Percentiles rank a stretch among this genome's conserved stretches.
phyloP scores from a whole-genome alignment of 768 basidiomycete genomes.

The Boletus sp. region DNA sequence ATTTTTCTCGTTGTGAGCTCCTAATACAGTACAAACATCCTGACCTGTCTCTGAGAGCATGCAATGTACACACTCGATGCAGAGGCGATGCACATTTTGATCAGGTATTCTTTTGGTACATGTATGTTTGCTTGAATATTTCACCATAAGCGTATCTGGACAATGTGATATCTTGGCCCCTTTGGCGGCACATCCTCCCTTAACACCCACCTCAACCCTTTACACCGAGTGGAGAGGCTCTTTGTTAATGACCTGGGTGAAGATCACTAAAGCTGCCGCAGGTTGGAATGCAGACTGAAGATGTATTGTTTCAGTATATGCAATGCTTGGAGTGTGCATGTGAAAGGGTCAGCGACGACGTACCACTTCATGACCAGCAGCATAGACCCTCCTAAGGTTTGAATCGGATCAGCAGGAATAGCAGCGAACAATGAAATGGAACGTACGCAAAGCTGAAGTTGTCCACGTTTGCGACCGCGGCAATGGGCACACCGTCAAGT shows the following conservation, averaged over 20 bases:
- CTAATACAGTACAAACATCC: background rate
- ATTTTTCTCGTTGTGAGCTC: conserved; percentile 79
- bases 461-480: conserved; percentile 60
- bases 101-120: conserved; percentile 54
- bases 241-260: conserved; percentile 49
- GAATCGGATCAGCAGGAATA: background rate
- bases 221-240: conserved; percentile 54
- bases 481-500: conserved; percentile 48
- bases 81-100: conserved; percentile 59
- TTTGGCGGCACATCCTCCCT: background rate
- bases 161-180: conserved; percentile 15
- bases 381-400: conserved; percentile 46
- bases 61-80: conserved; percentile 62
- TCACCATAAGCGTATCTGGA: conserved; percentile 36
- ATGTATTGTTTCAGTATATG: background rate
- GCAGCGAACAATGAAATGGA: background rate
- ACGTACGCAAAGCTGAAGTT: conserved; percentile 67
- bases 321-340: background rate
- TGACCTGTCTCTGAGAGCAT: background rate
- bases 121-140: conserved; percentile 63
- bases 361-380: conserved; percentile 62
- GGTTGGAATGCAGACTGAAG: conserved; percentile 61
- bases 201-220: background rate
- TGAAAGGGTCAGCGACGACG: conserved; percentile 22
- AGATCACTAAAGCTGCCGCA: conserved; percentile 53